phyloP scores from a whole-genome alignment of 2,329 filamentous ascomycete genomes.

The Graphiopsis chlorocephala region DNA sequence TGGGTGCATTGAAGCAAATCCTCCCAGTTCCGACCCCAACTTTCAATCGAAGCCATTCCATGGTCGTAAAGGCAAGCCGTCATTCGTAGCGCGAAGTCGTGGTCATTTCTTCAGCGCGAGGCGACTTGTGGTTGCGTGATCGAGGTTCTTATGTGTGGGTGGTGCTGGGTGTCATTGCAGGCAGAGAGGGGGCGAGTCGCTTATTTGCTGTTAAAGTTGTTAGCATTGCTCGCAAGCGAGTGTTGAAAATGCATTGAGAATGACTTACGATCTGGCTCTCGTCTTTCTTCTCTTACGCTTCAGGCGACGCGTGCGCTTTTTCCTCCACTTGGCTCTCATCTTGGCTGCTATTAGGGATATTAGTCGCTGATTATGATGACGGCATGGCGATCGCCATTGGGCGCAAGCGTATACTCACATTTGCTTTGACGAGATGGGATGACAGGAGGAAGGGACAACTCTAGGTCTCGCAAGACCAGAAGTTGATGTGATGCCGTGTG shows the following conservation, averaged over 20 bases:
- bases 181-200: slow-evolving; percentile 43
- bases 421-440: slow-evolving; percentile 17
- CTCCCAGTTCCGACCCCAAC: slow-evolving; percentile 11
- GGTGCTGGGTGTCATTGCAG: slow-evolving; percentile 24
- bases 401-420: slow-evolving; percentile 11
- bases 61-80: slow-evolving; percentile 15
- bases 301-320: slow-evolving; percentile 98
- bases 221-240: slow-evolving; percentile 16
- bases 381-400: background rate
- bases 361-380: background rate
- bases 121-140: slow-evolving; percentile 31
- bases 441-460: slow-evolving; percentile 13
- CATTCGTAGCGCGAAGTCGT: slow-evolving; percentile 32
- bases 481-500: slow-evolving; percentile 9
- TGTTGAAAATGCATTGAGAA: background rate
- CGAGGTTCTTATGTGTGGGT: slow-evolving; percentile 22
- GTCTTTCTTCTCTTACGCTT: slow-evolving; percentile 99
- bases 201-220: slow-evolving; percentile 40
- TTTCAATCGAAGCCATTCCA: slow-evolving; percentile 7
- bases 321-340: slow-evolving; percentile 99
- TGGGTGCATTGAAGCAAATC: slow-evolving; percentile 16
- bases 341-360: slow-evolving; percentile 27
- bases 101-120: slow-evolving; percentile 35
- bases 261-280: slow-evolving; percentile 86
- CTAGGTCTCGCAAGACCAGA: background rate